Conservation (phyloP, 1,139 yeast species). For the Meyerozyma elateridarum region DNA sequence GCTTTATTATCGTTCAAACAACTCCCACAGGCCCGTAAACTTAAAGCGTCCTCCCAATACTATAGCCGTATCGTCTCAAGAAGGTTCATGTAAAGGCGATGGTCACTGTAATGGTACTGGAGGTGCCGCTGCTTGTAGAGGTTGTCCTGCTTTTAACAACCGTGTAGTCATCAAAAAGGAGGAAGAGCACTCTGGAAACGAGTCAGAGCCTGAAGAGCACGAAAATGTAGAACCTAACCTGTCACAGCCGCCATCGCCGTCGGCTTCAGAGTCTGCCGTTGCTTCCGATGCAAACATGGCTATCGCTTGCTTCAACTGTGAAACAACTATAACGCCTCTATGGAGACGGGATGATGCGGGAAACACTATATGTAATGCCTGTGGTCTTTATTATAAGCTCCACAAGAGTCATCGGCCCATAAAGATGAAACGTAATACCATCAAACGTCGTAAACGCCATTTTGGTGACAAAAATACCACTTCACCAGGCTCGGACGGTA, state of each 20-base stretch:
- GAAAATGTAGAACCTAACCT: conserved; percentile 1
- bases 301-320: conserved; percentile 78
- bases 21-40: conserved; percentile 53
- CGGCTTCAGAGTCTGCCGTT: conserved; percentile 5
- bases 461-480: conserved; percentile 9
- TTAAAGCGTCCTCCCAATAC: conserved; percentile 65
- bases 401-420: conserved; percentile 81
- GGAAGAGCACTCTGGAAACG: conserved; percentile 9
- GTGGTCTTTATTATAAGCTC: conserved; percentile 74
- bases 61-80: conserved; percentile 37
- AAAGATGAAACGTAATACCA: conserved; percentile 65
- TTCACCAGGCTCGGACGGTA: conserved; percentile 5
- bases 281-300: conserved; percentile 43
- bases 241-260: conserved; percentile 1
- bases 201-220: neutral
- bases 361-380: conserved; percentile 81
- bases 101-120: conserved; percentile 88
- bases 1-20: conserved; percentile 49
- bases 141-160: conserved; percentile 80
- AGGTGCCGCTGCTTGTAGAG: conserved; percentile 73
- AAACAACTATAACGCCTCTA: conserved; percentile 77
- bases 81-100: conserved; percentile 76
- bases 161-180: conserved; percentile 40
- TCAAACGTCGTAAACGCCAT: conserved; percentile 67
- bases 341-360: conserved; percentile 86